A percentile compares a stretch with the other conserved stretches of the same genome.
Conservation (phyloP, 2,329 filamentous ascomycete genomes). For the Calonectria leucothoes region DNA sequence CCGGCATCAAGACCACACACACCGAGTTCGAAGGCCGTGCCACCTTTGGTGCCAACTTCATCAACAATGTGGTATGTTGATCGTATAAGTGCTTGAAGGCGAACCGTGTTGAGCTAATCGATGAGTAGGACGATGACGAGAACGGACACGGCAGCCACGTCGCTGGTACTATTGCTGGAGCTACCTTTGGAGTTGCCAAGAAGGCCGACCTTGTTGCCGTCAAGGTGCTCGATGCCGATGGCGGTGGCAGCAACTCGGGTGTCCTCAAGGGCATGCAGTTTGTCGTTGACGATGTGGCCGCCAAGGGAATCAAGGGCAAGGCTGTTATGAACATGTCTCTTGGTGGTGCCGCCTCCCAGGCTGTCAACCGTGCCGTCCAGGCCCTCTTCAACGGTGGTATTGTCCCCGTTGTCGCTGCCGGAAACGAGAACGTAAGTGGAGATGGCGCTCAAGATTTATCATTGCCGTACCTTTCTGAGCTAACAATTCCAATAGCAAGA, state of each 20-base stretch:
- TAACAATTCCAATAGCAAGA: constrained; percentile 51
- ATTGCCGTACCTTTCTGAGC: neutral
- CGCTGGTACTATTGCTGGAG: constrained; percentile 70
- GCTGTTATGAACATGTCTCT: constrained; percentile 74
- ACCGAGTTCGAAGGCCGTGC: constrained; percentile 68
- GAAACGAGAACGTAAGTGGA: constrained; percentile 62
- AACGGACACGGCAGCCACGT: constrained; percentile 75
- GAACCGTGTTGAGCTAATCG: constrained; percentile 9
- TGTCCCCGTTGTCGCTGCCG: constrained; percentile 70
- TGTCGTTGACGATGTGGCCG: constrained; percentile 59
- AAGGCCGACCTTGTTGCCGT: constrained; percentile 62
- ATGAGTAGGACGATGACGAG: constrained; percentile 59
- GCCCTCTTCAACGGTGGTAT: constrained; percentile 61
- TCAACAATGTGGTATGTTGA: constrained; percentile 57
- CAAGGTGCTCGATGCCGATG: constrained; percentile 67
- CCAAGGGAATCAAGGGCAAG: constrained; percentile 58
- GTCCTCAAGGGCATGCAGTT: constrained; percentile 71
- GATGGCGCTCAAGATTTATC: too few species aligned
- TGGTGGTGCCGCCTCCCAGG: constrained; percentile 60
- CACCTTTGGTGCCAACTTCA: constrained; percentile 63
- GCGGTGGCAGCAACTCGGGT: constrained; percentile 50
- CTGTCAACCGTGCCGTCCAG: constrained; percentile 67
- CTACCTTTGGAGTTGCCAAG: constrained; percentile 69
- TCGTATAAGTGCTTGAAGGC: neutral
- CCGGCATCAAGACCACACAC: constrained; percentile 69